Evolutionary conservation across 1,284 basidiomycete genomes (phyloP), one percentile per base, ranked within the genome.

Genomic region (Sanghuangporus sanghuang): DNA sequence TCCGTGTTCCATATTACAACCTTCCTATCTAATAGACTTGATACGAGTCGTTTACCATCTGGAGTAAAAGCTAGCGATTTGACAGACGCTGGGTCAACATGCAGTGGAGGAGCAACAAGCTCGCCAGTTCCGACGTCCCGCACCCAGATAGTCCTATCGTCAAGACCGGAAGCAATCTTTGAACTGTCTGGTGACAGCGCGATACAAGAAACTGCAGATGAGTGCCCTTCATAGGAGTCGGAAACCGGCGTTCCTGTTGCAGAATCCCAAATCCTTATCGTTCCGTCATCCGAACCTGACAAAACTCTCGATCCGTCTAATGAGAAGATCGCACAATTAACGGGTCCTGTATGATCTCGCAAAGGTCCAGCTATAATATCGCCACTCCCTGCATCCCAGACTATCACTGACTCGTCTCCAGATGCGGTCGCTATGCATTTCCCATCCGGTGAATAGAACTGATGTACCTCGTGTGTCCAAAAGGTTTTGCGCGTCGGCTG

Each of bases 351-450:
- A 6, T 46, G 44, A 46, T 4, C 44, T 18, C 16, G 39, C 12
- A 46, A 55, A 9, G 16, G 38, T 18, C 18, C 36, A n/a, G 21
- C 16, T 16, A 46, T 18, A 11, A 46, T 6, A 11, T 62, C 12
- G 14, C 60, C 60, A 16, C n/a, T 63, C 44, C 44, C 18, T 2
- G 64, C 63, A 58, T 72, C 64, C 73, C 72, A 74, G 2, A 73
- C 35, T 27, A 68, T 57, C 23, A 73, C 62, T 3, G 64, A 62
- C 1, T 55, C 49, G 64, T 72, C 71, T 27, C 18, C 4, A 46
- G 44, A 46, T 14, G 11, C 44, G 21, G 44, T n/a, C 21, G 44
- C 44, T 3, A 46, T 46, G 16, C 3, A 18, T 6, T 18, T 42
- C 39, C 68, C 68, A 60, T 56, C 60, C 5, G 60, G 44, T 1